These are phyloP conservation scores for Raffaelea arxii DNA, from an alignment of 2,329 filamentous ascomycete species.

Conservation along the genomic window DNA sequence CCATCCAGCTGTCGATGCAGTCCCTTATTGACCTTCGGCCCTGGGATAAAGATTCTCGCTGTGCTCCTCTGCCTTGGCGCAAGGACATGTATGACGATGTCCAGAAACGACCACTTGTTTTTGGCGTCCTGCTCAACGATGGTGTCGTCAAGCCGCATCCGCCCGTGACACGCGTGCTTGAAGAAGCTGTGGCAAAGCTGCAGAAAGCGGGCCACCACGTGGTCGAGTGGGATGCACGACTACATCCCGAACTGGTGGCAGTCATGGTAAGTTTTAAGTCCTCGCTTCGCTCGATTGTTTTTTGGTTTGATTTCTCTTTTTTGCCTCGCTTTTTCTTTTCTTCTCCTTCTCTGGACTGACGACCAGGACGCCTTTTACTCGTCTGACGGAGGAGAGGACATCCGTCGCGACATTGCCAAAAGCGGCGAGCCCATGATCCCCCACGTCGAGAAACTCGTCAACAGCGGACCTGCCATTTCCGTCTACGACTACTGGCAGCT, in stretches of 20 bases:
- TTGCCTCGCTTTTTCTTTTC: not conserved
- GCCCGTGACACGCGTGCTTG: constrained; percentile 46
- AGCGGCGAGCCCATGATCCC: constrained; percentile 51
- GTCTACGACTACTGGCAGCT: constrained; percentile 61
- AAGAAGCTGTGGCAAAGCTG: constrained; percentile 29
- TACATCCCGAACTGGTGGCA: constrained; percentile 37
- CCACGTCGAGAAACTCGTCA: constrained; percentile 47
- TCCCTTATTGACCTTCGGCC: constrained; percentile 47
- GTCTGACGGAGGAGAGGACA: constrained; percentile 54
- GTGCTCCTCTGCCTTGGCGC: constrained; percentile 53
- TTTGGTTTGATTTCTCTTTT: not conserved
- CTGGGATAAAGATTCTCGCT: constrained; percentile 56
- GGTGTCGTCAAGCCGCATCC: constrained; percentile 43
- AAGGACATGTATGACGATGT: constrained; percentile 28
- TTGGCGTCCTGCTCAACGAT: constrained; percentile 9
- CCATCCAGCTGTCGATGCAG: constrained; percentile 41
- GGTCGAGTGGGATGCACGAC: constrained; percentile 38
- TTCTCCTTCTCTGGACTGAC: not conserved
- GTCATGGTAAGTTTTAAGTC: constrained; percentile 5
- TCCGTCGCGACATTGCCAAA: constrained; percentile 39
- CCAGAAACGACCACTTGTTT: constrained; percentile 16
- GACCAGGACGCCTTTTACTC: constrained; percentile 47
- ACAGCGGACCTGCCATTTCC: constrained; percentile 41
- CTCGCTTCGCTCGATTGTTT: too few relatives aligned
- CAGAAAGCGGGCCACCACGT: constrained; percentile 40